Percentiles rank a stretch among this genome's conserved stretches.
Evolutionary conservation across 257 asterid species (phyloP).

Genomic region (Fraxinus cuspidata): DNA sequence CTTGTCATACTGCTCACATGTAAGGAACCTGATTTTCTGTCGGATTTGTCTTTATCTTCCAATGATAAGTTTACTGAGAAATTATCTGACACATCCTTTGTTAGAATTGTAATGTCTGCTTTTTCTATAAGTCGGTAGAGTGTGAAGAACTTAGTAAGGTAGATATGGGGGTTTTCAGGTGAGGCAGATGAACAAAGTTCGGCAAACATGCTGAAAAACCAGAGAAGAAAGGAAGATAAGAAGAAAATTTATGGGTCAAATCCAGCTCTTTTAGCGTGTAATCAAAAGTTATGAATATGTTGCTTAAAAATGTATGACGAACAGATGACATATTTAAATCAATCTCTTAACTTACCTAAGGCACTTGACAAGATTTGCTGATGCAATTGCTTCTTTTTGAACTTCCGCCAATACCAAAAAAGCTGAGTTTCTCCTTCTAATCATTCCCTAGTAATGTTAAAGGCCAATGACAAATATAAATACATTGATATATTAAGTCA

Average conservation of each 20-base stretch:
- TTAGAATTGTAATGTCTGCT: slow-evolving; percentile 33
- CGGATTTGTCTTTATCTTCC: slow-evolving; percentile 48
- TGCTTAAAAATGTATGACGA: background rate
- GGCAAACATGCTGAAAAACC: slow-evolving; percentile 61
- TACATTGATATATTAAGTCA: background rate
- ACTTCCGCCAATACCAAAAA: slow-evolving; percentile 79
- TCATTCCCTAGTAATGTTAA: slow-evolving; percentile 48
- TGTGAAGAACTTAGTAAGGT: slow-evolving; percentile 65
- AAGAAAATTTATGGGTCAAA: background rate
- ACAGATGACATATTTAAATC: background rate
- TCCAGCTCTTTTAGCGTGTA: background rate
- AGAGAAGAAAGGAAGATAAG: background rate
- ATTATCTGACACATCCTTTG: slow-evolving; percentile 38
- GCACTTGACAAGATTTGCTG: slow-evolving; percentile 76
- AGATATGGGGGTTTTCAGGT: slow-evolving; percentile 66
- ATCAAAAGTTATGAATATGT: background rate
- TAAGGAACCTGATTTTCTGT: slow-evolving; percentile 29
- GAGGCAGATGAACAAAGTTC: slow-evolving; percentile 73
- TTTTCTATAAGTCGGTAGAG: slow-evolving; percentile 71
- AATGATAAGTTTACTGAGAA: slow-evolving; percentile 33
- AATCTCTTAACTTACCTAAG: slow-evolving; percentile 48
- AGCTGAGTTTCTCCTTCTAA: slow-evolving; percentile 69
- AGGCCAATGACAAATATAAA: background rate
- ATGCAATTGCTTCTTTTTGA: slow-evolving; percentile 71
- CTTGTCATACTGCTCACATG: slow-evolving; percentile 32